Evolutionary conservation across 495 filamentous ascomycete species (phyloP), one percentile per base, ranked within the genome.

Genomic region (Achaetomiella virescens): DNA sequence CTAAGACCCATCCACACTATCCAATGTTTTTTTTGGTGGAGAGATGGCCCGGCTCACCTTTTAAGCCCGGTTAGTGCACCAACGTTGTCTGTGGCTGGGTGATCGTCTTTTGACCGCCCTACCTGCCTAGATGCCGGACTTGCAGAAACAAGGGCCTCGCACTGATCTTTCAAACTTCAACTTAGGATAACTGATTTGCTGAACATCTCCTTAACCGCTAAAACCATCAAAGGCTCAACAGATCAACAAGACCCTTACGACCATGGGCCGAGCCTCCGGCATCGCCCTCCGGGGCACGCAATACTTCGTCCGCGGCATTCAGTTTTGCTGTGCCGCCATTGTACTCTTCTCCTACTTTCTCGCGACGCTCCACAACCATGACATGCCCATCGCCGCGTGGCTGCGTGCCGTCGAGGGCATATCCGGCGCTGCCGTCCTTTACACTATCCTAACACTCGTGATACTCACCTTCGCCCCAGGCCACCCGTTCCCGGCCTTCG

Each of bases 341-440:
- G 81, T 91, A 52, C 78, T 95, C 58, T 91, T 85, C 78, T 88
- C 86, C 24, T 95, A 87, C 71, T 85, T 84, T 74, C 75, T 88
- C 24, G 76, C 81, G 1, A 70, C 76, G 21, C 82, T 90, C 11
- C 52, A 76, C 46, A 75, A 81, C 58, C 79, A 87, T 69, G 58
- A 81, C 60, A 65, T 81, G 20, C 40, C 60, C 35, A 89, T 90
- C 61, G 73, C 77, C 3, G 80, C 66, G 60, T 87, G 81, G 76
- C 71, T 84, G 49, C 83, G 81, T 48, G 91, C 90, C 37, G 88
- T 95, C 25, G 86, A 88, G 57, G 91, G 91, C 67, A 85, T 96
- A 35, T 78, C 88, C 1, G 91, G 89, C 47, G 79, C 78, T 7
- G 87, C 82, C 3, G 77, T 83, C 1, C 69, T 91, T 7, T 96